Evolutionary conservation across 352 stramenopile species (phyloP).

Genomic region (Pythium grandisporangium): DNA sequence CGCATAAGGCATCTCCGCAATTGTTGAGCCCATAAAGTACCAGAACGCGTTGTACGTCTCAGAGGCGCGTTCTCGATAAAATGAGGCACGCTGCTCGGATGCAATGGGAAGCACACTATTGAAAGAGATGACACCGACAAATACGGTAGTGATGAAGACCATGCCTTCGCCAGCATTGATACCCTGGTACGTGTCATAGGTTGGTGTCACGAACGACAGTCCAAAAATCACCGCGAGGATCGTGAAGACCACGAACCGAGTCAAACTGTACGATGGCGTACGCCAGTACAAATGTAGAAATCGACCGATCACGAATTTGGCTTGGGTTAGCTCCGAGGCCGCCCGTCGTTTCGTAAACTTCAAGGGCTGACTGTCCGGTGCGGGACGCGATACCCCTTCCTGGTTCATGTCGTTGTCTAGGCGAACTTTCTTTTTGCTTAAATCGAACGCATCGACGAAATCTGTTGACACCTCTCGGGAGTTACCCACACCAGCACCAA

Average conservation of each 20-base stretch:
- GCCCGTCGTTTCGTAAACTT: conserved; percentile 11
- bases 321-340: conserved; percentile 1
- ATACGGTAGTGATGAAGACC: conserved; percentile 60
- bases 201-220: conserved; percentile 12
- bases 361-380: neutral
- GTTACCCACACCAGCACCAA: conserved; percentile 38
- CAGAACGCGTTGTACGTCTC: conserved; percentile 84
- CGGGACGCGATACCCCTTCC: conserved; percentile 5
- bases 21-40: conserved; percentile 58
- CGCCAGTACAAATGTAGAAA: conserved; percentile 57
- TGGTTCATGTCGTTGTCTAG: conserved; percentile 7
- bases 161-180: conserved; percentile 34
- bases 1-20: conserved; percentile 52
- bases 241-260: conserved; percentile 24
- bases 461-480: neutral
- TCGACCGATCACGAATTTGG: conserved; percentile 10
- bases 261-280: conserved; percentile 58
- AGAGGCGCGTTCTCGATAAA: conserved; percentile 88
- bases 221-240: conserved; percentile 35
- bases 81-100: conserved; percentile 70
- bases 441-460: conserved; percentile 6
- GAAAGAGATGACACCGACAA: conserved; percentile 55
- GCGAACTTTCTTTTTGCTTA: neutral
- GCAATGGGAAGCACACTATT: conserved; percentile 55
- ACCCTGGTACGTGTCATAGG: conserved; percentile 18